Conservation (phyloP, 139 green algal species). For the Dunaliella primolecta region DNA sequence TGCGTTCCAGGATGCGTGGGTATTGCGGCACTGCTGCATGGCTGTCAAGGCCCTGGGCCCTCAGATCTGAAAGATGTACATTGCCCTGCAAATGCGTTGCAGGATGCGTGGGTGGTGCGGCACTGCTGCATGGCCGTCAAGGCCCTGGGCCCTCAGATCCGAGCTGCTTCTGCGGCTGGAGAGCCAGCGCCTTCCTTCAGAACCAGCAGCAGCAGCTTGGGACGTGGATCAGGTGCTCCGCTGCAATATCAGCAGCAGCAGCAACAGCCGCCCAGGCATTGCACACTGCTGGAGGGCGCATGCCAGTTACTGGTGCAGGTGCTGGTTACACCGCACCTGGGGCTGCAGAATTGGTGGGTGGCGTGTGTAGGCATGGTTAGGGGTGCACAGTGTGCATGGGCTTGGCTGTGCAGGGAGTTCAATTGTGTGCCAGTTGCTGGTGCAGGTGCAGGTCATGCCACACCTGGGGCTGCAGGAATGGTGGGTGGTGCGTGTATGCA, state of each 20-base stretch:
- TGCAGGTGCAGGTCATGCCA: background rate
- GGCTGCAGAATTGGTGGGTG: background rate
- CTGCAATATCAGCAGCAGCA: too few species aligned
- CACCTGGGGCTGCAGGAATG: background rate
- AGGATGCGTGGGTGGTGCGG: background rate
- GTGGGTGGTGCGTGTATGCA: background rate
- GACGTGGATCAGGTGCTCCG: too few species aligned
- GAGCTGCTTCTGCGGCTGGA: background rate
- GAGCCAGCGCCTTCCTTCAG: background rate
- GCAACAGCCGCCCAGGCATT: too few species aligned
- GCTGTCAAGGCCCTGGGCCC: too few species aligned
- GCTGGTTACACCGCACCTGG: background rate
- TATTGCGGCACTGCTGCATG: too few species aligned
- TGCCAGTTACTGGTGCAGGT: background rate
- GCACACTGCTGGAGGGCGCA: background rate
- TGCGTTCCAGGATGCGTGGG: background rate
- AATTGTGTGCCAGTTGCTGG: background rate
- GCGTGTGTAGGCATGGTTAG: background rate
- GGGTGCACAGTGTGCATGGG: too few species aligned
- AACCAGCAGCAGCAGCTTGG: background rate
- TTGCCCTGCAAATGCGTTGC: too few species aligned
- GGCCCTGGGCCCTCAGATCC: background rate
- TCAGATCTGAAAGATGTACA: too few species aligned
- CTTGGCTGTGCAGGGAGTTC: too few species aligned
- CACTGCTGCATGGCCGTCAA: background rate